Percentiles rank a stretch among this genome's conserved stretches.
phyloP scores from a whole-genome alignment of 2,329 filamentous ascomycete genomes.

The Monilinia fructicola region DNA sequence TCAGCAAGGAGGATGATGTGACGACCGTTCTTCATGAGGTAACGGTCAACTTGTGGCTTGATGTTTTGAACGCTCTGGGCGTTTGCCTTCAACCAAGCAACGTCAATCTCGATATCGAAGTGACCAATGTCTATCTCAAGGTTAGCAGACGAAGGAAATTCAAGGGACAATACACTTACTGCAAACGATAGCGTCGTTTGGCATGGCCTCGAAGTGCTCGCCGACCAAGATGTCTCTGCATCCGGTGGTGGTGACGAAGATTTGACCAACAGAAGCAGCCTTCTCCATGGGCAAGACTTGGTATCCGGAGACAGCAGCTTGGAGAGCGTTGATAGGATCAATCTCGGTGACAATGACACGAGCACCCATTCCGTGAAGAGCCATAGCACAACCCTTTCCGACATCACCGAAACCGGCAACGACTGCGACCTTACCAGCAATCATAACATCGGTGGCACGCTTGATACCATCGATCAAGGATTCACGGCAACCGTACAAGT shows the following conservation, averaged over 20 bases:
- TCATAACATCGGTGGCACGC: constrained; percentile 99
- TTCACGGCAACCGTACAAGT: constrained; percentile 99
- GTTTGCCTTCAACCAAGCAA: constrained; percentile 99
- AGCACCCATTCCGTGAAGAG: constrained; percentile 95
- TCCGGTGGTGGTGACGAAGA: constrained; percentile 98
- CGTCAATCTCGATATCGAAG: constrained; percentile 99
- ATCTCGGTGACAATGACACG: constrained; percentile 96
- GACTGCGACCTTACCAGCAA: constrained; percentile 97
- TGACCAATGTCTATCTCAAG: constrained; percentile 78
- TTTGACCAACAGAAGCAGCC: constrained; percentile 83
- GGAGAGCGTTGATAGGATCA: constrained; percentile 98
- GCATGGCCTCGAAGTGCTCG: constrained; percentile 91
- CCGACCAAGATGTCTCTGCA: constrained; percentile 97
- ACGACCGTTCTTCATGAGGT: constrained; percentile 86
- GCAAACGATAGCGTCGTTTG: constrained; percentile 98
- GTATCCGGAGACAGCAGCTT: constrained; percentile 96
- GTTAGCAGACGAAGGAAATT: background rate
- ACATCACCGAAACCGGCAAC: constrained; percentile 99
- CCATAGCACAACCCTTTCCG: constrained; percentile 96
- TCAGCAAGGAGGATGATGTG: constrained; percentile 99
- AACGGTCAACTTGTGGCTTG: constrained; percentile 99
- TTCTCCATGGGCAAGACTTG: constrained; percentile 98
- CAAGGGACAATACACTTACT: constrained; percentile 54
- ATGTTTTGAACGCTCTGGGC: constrained; percentile 93
- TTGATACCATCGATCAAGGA: constrained; percentile 99